Percentiles rank a stretch among this genome's conserved stretches.
These are phyloP conservation scores for Leccinum boreale DNA, from an alignment of 768 basidiomycete genomes.

Conservation along the genomic window DNA sequence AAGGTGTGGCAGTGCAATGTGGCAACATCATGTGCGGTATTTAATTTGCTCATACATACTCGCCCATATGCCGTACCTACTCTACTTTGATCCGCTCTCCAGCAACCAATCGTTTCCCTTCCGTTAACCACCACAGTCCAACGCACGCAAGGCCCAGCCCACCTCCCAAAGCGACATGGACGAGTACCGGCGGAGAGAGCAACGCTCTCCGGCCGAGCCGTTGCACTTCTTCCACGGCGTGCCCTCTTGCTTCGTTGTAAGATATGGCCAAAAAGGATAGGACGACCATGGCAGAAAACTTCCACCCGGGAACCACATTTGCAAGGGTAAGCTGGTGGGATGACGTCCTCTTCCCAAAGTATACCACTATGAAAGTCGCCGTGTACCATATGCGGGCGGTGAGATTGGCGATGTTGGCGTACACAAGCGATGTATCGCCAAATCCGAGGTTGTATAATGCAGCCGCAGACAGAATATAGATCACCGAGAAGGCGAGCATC, in stretches of 20 bases:
- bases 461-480: constrained; percentile 59
- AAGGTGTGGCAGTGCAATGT: constrained; percentile 14
- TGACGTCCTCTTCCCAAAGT: constrained; percentile 36
- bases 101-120: constrained; percentile 22
- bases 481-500: constrained; percentile 74
- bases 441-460: constrained; percentile 43
- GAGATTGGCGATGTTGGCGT: constrained; percentile 72
- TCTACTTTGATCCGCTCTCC: constrained; percentile 20
- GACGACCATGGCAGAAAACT: constrained; percentile 19
- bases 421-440: constrained; percentile 71
- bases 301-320: constrained; percentile 25
- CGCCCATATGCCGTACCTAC: constrained; percentile 3
- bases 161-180: constrained; percentile 26
- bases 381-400: constrained; percentile 61
- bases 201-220: constrained; percentile 17
- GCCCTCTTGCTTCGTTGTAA: constrained; percentile 13
- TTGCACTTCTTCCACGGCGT: constrained; percentile 12
- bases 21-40: background rate
- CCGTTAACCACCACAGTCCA: constrained; percentile 30
- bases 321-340: constrained; percentile 12
- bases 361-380: constrained; percentile 45
- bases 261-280: constrained; percentile 26
- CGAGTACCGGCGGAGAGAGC: constrained; percentile 18
- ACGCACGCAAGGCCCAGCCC: constrained; percentile 25
- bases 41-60: background rate